Base-by-base conservation (phyloP, 306 rosid genomes). In the Macrotyloma uniflorum region DNA sequence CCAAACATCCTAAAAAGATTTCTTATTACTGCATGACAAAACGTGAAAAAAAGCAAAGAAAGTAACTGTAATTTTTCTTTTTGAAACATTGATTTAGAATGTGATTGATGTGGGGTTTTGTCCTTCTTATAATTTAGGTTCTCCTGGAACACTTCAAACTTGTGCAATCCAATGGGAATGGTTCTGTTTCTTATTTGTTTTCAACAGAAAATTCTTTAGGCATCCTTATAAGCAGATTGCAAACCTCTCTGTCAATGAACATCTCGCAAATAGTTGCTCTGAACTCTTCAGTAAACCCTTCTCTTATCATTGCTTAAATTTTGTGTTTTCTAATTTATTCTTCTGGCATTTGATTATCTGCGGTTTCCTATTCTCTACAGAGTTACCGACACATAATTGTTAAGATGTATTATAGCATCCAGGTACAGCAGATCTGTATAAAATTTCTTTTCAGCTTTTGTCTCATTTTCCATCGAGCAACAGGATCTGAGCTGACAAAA, bases 401-500 rank as follows among this genome's bases (percentile, higher is more conserved):
- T 1, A 57, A 58, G 9, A 59, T 32, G 54, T 42, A 30, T 65
- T 66, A 16, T 32, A 9, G 53, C 64, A 42, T 72, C 23, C 23
- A 28, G 64, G 57, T 59, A 47, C 57, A 58, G 36, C 59, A 61
- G 58, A 75, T 36, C 66, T 69, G 50, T 61, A 23, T 46, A 67
- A 46, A 7, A 38, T 58, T 75, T 79, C 28, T 24, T 42, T 50
- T 15, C 54, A 64, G 32, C 46, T 49, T 77, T 65, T 73, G 67
- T 67, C 79, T 28, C 40, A 72, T 75, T 72, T 69, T 47, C 23
- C 82, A 69, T 76, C 22, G 75, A 69, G 42, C 18, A 12, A 36
- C 30, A 50, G 70, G 13, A 38, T 76, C 43, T 35, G 23, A 19
- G 53, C 58, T 45, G 76, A 70, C 67, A 55, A 65, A 58, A 46